Percentiles rank a stretch among this genome's conserved stretches.
These are phyloP conservation scores for Anisogramma anomala DNA, from an alignment of 2,329 filamentous ascomycete species.

Conservation along the genomic window DNA sequence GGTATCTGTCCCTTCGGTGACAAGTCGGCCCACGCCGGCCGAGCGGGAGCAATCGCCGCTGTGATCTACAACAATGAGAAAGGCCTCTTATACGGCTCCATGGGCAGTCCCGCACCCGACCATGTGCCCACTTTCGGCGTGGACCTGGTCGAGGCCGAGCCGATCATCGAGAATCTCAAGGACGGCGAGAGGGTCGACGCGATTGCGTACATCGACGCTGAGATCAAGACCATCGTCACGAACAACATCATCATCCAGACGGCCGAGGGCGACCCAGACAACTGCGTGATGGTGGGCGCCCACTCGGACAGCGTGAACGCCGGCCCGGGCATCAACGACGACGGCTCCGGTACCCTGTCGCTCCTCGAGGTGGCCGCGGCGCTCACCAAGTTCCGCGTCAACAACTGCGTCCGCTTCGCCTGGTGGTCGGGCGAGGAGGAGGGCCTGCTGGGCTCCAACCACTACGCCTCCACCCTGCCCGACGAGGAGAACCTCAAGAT, in stretches of 20 bases:
- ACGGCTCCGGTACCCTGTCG: constrained; percentile 55
- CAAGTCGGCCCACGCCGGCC: constrained; percentile 58
- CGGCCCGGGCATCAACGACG: constrained; percentile 66
- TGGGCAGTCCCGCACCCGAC: constrained; percentile 47
- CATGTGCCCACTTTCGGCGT: constrained; percentile 61
- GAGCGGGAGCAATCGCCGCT: constrained; percentile 57
- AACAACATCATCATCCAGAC: constrained; percentile 55
- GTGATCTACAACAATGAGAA: constrained; percentile 64
- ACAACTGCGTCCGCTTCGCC: constrained; percentile 55
- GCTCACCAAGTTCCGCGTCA: constrained; percentile 44
- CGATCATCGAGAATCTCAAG: constrained; percentile 42
- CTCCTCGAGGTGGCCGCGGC: constrained; percentile 52
- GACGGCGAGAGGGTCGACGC: constrained; percentile 37
- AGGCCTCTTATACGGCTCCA: constrained; percentile 53
- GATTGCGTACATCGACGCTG: constrained; percentile 49
- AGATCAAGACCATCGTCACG: constrained; percentile 41
- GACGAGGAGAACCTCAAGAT: constrained; percentile 50
- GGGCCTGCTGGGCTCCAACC: constrained; percentile 51
- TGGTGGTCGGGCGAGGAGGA: constrained; percentile 61
- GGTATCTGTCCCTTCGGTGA: constrained; percentile 60
- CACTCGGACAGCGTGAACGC: constrained; percentile 53
- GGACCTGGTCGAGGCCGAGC: constrained; percentile 44
- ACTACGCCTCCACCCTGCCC: constrained; percentile 45
- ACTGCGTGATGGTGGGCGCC: constrained; percentile 54
- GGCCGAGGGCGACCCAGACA: constrained; percentile 43